Evolutionary conservation across 1,139 yeast species (phyloP).

Genomic region (Arxiozyma slooffiae): DNA sequence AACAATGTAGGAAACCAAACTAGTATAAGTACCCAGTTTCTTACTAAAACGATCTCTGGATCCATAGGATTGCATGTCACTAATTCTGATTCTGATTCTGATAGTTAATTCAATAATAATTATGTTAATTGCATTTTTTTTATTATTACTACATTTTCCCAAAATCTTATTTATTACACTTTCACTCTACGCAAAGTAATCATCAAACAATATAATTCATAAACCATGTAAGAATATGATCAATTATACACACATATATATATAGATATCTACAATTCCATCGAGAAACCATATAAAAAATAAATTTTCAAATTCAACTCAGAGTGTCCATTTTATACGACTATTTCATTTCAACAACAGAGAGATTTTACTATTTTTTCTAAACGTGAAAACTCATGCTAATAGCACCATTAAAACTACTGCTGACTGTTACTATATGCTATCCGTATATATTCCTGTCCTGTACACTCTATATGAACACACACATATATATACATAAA

Average conservation of each 20-base stretch:
- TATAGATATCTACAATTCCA: too few species aligned
- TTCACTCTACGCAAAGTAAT: neutral
- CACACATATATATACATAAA: neutral
- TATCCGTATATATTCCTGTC: too few species aligned
- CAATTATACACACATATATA: neutral
- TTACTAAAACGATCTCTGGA: constrained; percentile 9
- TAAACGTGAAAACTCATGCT: too few species aligned
- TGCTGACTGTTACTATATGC: too few species aligned
- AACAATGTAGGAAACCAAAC: constrained; percentile 8
- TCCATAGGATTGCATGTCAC: constrained; percentile 20
- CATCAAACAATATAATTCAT: too few species aligned
- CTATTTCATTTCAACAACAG: too few species aligned
- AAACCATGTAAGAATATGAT: too few species aligned
- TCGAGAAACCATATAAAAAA: neutral
- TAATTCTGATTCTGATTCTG: constrained; percentile 25
- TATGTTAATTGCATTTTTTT: neutral
- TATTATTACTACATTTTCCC: too few species aligned
- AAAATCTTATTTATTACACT: neutral
- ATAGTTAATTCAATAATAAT: constrained; percentile 1
- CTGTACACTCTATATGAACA: neutral
- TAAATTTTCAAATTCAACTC: too few species aligned
- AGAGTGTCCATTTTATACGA: too few species aligned
- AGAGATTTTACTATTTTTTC: too few species aligned
- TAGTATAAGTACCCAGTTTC: constrained; percentile 11
- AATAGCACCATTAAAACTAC: too few species aligned